phyloP scores from a whole-genome alignment of 495 filamentous ascomycete species.

The Aspergillus incahuasiensis region DNA sequence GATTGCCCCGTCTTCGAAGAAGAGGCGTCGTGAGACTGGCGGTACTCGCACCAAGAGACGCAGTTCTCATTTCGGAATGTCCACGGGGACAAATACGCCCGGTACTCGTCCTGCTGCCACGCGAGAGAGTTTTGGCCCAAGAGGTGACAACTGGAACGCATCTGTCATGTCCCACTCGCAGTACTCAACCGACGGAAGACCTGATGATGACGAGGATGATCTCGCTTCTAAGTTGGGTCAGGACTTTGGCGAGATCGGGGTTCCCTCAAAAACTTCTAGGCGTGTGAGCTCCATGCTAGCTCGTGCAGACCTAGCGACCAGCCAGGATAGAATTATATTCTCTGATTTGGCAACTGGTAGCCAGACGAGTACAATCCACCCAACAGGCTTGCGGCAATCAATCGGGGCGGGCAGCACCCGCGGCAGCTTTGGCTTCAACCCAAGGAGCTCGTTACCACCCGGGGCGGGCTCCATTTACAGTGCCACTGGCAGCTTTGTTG shows the following conservation, averaged over 20 bases:
- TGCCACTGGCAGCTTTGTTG: slow-evolving; percentile 51
- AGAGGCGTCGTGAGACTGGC: slow-evolving; percentile 44
- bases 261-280: slow-evolving; percentile 68
- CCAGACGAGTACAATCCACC: slow-evolving; percentile 40
- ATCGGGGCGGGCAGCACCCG: slow-evolving; percentile 64
- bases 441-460: slow-evolving; percentile 37
- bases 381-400: slow-evolving; percentile 64
- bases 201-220: slow-evolving; percentile 52
- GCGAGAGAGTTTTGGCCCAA: slow-evolving; percentile 55
- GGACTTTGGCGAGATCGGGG: slow-evolving; percentile 64
- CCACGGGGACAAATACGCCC: slow-evolving; percentile 78
- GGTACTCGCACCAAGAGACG: slow-evolving; percentile 63
- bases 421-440: slow-evolving; percentile 53
- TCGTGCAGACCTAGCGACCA: slow-evolving; percentile 78
- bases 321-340: slow-evolving; percentile 70
- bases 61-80: slow-evolving; percentile 79
- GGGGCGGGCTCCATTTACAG: slow-evolving; percentile 41
- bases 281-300: slow-evolving; percentile 90
- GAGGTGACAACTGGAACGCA: slow-evolving; percentile 31
- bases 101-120: slow-evolving; percentile 43
- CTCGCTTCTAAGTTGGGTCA: slow-evolving; percentile 72
- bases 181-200: slow-evolving; percentile 26
- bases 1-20: slow-evolving; percentile 45
- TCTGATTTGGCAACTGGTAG: slow-evolving; percentile 58
- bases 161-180: slow-evolving; percentile 39